Evolutionary conservation across 2,329 filamentous ascomycete genomes (phyloP).

Genomic region (Xylariomycetidae sp.): DNA sequence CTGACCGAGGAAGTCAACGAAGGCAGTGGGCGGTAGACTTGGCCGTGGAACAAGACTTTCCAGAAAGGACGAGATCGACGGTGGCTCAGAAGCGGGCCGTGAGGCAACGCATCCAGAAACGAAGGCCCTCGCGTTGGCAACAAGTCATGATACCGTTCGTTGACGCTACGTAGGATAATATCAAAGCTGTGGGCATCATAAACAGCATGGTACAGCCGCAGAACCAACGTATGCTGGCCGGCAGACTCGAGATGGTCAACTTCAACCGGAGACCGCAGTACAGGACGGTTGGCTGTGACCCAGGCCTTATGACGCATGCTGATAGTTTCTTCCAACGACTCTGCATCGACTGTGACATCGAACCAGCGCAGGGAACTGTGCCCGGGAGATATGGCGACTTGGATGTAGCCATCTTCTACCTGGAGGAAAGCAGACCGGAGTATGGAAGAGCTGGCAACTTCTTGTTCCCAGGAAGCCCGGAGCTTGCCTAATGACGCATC

Average conservation of each 20-base stretch:
- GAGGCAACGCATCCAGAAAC: constrained; percentile 61
- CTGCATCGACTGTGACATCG: constrained; percentile 22
- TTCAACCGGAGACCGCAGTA: constrained; percentile 47
- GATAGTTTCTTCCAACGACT: constrained; percentile 29
- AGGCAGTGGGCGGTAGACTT: constrained; percentile 18
- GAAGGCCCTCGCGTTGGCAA: constrained; percentile 33
- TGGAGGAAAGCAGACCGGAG: constrained; percentile 67
- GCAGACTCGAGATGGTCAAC: constrained; percentile 33
- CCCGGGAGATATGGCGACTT: constrained; percentile 61
- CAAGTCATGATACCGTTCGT: constrained; percentile 39
- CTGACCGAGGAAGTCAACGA: constrained; percentile 6
- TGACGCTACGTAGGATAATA: constrained; percentile 57
- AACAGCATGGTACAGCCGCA: constrained; percentile 77
- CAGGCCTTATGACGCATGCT: constrained; percentile 39
- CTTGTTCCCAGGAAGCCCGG: constrained; percentile 48
- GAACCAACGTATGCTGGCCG: constrained; percentile 36
- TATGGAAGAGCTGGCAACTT: constrained; percentile 52
- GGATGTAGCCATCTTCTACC: constrained; percentile 70
- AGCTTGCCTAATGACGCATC: constrained; percentile 43
- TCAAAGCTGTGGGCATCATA: constrained; percentile 81
- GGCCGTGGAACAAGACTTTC: constrained; percentile 46
- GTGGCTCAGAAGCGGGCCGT: constrained; percentile 58
- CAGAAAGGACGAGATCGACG: constrained; percentile 55
- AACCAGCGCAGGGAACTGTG: constrained; percentile 37
- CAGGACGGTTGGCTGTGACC: constrained; percentile 44